Base-by-base conservation (phyloP, 1,284 basidiomycete genomes). In the Melanopsichium pennsylvanicum region DNA sequence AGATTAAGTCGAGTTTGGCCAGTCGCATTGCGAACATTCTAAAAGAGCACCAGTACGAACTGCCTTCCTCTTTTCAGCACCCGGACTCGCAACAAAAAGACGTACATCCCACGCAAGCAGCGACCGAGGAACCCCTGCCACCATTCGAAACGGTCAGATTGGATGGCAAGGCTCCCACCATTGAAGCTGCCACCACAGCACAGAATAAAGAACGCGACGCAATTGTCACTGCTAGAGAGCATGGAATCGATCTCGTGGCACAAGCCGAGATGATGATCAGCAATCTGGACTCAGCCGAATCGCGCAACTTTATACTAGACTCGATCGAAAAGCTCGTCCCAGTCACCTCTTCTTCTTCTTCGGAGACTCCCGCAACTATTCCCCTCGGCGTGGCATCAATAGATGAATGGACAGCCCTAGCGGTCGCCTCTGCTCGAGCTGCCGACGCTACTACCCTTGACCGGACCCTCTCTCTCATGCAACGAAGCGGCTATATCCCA, bases 401-500 rank as follows among this genome's bases (percentile, higher is more conserved):
- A 12, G 40, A 67, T 13, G 76, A 75, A 34, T 78, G 76, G 76
- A 52, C 44, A 5, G 72, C 75, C 0, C 42, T 78, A 7, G 71
- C 72, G 13, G 58, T 74, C 11, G 29, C 71, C 0, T 71, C 64
- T 2, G 75, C 74, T 3, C 40, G 43, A 9, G 54, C 64, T 2
- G 31, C 42, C 36, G 74, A 76, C 23, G 21, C 21, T 2, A 33
- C 36, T 2, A 60, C 57, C 2, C 46, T 72, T 3, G 9, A 32
- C 4, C 42, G 69, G 10, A 56, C 62, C 15, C 36, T 78, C 1
- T 27, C 37, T 1, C 45, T 70, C 18, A 70, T 76, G 68, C 36
- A 62, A 16, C n/a, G 39, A 2, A 22, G 56, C 4, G 73, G 67
- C 11, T 57, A 64, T 25, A 31, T 38, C 15, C 47, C 52, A 7